Evolutionary conservation across 805 yeast genomes (phyloP), one percentile per base, ranked within the genome.

Genomic region (Teunomyces tritomae): DNA sequence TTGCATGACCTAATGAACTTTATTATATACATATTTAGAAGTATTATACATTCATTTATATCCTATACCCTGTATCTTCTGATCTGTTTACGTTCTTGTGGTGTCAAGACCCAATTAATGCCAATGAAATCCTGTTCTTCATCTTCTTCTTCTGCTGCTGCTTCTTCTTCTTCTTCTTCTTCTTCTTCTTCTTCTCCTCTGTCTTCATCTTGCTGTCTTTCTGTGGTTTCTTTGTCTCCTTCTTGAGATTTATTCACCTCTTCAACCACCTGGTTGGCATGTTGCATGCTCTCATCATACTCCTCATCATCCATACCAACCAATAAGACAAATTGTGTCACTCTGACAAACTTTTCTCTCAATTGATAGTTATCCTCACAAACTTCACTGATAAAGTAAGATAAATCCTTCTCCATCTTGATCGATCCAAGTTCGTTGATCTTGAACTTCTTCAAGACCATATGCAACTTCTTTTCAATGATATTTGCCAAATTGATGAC

Each of bases 401-500:
- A 81, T 17, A 90, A 68, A 60, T 91, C 96, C 49, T 87, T 81
- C 54, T 94, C 98, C 43, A 94, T 70, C 53, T 84, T 86, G 14
- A 89, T 76, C 0, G 95, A 83, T 1, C 97, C 98, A 35, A 87
- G 67, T 56, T 87, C 95, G 59, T 88, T 90, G 50, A 89, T 80
- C 43, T 60, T 63, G 53, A 62, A 70, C 54, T 80, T 82, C 45
- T 80, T 79, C 42, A 84, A 79, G 40, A 87, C 71, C 3, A 74
- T 55, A 82, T 92, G 80, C 27, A 92, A 70, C 56, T 83, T 83
- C 51, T 79, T 76, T 58, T 89, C 96, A 3, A 89, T 57, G 13
- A 78, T 55, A 16, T 69, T 69, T 1, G 89, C 82, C 24, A 88
- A 58, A 39, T 78, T 70, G 3, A 76, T 66, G 5, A 87, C 84